Conservation (phyloP, 805 yeast genomes). For the Suhomyces pyralidae region DNA sequence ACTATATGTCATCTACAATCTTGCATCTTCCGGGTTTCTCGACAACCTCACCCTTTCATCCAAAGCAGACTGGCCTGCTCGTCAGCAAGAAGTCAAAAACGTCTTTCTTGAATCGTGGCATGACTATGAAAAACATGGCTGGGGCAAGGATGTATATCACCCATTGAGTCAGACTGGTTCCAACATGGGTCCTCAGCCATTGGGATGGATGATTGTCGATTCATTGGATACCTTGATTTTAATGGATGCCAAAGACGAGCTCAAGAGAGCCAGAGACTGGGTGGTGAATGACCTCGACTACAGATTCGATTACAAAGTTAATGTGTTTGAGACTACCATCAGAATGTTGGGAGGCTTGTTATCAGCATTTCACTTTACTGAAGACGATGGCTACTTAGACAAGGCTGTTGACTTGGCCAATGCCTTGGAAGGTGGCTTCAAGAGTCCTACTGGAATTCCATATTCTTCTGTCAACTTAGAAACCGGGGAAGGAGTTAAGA, state of each 20-base stretch:
- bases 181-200: constrained; percentile 76
- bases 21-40: constrained; percentile 8
- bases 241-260: constrained; percentile 68
- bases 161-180: constrained; percentile 63
- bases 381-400: constrained; percentile 68
- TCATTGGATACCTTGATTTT: constrained; percentile 76
- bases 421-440: constrained; percentile 66
- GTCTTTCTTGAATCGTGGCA: constrained; percentile 76
- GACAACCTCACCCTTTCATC: constrained; percentile 2
- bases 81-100: constrained; percentile 57
- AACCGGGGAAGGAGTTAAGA: constrained; percentile 56
- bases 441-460: constrained; percentile 67
- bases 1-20: constrained; percentile 39
- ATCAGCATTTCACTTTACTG: constrained; percentile 71
- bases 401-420: constrained; percentile 78
- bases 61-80: constrained; percentile 39
- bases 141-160: constrained; percentile 79
- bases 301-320: constrained; percentile 70
- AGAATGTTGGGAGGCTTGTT: constrained; percentile 92
- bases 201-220: constrained; percentile 94
- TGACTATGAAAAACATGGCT: constrained; percentile 69
- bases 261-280: constrained; percentile 68
- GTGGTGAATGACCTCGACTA: constrained; percentile 66
- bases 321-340: constrained; percentile 90
- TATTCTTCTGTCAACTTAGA: constrained; percentile 72